Evolutionary conservation across 2,329 filamentous ascomycete genomes (phyloP).

Genomic region (Teratosphaeria destructans): DNA sequence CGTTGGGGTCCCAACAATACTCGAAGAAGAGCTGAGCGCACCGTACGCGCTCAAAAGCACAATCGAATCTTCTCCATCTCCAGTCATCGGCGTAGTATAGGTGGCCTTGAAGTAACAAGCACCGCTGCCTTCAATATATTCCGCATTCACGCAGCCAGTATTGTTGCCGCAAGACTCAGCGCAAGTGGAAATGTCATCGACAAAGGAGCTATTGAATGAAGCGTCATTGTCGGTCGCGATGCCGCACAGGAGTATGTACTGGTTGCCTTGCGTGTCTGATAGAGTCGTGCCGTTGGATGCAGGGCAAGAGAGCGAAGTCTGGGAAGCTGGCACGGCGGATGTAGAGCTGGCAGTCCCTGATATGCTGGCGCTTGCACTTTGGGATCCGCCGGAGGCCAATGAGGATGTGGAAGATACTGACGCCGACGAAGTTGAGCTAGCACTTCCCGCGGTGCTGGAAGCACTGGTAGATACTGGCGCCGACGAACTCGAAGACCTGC

Average conservation of each 20-base stretch:
- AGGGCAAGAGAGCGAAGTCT: constrained; percentile 3
- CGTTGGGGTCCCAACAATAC: neutral
- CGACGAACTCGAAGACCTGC: neutral
- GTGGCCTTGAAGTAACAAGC: neutral
- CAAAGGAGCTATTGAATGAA: neutral
- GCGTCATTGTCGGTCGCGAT: constrained; percentile 1
- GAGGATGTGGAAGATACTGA: neutral
- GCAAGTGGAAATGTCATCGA: neutral
- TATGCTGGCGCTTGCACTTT: neutral
- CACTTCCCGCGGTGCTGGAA: neutral
- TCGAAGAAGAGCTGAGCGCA: neutral
- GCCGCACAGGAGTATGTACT: constrained; percentile 5
- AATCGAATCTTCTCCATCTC: neutral
- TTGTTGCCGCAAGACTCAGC: neutral
- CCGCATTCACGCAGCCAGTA: neutral
- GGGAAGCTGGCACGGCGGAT: neutral
- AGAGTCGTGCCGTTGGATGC: constrained; percentile 6
- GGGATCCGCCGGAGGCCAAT: neutral
- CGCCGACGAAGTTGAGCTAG: neutral
- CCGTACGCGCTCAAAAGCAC: neutral
- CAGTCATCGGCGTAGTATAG: neutral
- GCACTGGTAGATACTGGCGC: no score
- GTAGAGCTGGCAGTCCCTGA: neutral
- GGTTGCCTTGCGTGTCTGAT: constrained; percentile 2
- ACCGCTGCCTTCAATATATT: neutral